Evolutionary conservation across 306 rosid genomes (phyloP), one percentile per base, ranked within the genome.

Genomic region (Nissolia schottii): DNA sequence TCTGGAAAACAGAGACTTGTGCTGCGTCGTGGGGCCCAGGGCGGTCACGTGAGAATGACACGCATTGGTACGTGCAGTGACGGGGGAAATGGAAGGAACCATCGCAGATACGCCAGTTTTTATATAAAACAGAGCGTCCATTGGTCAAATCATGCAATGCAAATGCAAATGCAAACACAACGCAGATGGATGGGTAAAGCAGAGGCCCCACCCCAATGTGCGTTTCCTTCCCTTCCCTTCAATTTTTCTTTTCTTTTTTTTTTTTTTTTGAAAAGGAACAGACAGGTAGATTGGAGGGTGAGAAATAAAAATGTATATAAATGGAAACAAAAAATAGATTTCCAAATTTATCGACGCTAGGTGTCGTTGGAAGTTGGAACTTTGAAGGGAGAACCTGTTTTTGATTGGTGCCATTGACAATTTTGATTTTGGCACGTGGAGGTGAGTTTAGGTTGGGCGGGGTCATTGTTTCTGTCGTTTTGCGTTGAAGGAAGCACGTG

Each of bases 61-160:
- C n/a, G 43, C 67, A 28, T 76, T 78, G 7, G 79, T 16, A 3
- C 88, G 89, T 41, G 68, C 66, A 34, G 68, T 64, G 5, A 70
- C 64, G 2, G 84, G 67, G 2, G 84, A 64, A 43, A 86, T 77
- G 27, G 85, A 57, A 4, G 81, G 53, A 18, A 86, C 9, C 22
- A 84, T 74, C 7, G 83, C 86, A 56, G 64, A 77, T 57, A 87
- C 80, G 59, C 85, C 87, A 35, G 79, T 41, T 43, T 80, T 85
- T 70, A 86, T 37, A 9, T 8, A 71, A 71, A 77, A 87, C 69
- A 87, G 10, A 58, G 70, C 24, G 55, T 92, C 93, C 90, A 92
- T 92, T 48, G 0, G n/a, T n/a, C n/a, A n/a, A n/a, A n/a, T 25
- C 41, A 28, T 10, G 24, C 19, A 3, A 20, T 6, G 9, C 43